Conservation (phyloP, 1,284 basidiomycete genomes). For the Volvariella surrecta region DNA sequence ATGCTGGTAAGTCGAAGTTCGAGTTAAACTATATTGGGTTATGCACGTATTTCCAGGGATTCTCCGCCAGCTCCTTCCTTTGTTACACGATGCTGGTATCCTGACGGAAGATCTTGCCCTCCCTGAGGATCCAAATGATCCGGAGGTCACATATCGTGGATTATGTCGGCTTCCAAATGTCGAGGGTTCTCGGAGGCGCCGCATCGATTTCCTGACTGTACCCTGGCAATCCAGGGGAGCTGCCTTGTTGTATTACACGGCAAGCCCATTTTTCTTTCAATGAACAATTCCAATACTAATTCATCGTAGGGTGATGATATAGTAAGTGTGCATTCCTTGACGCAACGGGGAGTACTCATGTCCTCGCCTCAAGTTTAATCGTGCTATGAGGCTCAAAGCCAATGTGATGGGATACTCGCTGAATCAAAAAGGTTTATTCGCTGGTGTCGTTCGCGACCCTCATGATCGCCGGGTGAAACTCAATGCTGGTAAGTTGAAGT, state of each 20-base stretch:
- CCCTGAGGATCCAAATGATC: conserved; percentile 54
- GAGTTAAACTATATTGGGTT: background rate
- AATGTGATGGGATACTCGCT: conserved; percentile 75
- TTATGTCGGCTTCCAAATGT: conserved; percentile 46
- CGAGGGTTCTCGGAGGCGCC: conserved; percentile 40
- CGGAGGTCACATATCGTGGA: conserved; percentile 78
- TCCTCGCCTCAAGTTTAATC: conserved; percentile 63
- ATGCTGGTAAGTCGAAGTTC: conserved; percentile 38
- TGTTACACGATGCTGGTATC: conserved; percentile 51
- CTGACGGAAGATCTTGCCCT: conserved; percentile 72
- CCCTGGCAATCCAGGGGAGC: conserved; percentile 76
- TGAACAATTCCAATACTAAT: conserved; percentile 1
- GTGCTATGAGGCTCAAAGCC: conserved; percentile 80
- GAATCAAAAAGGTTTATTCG: conserved; percentile 78
- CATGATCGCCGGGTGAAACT: conserved; percentile 50
- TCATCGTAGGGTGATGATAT: conserved; percentile 67
- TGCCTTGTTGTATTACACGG: conserved; percentile 85
- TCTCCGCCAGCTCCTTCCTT: conserved; percentile 43
- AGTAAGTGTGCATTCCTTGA: conserved; percentile 31
- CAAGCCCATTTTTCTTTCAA: conserved; percentile 22
- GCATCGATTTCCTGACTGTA: conserved; percentile 78
- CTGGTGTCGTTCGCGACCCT: conserved; percentile 65
- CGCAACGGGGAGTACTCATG: conserved; percentile 1
- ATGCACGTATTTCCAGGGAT: conserved; percentile 20
- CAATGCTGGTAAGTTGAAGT: conserved; percentile 46